phyloP scores from a whole-genome alignment of 805 yeast genomes.

The Lipomyces orientalis region DNA sequence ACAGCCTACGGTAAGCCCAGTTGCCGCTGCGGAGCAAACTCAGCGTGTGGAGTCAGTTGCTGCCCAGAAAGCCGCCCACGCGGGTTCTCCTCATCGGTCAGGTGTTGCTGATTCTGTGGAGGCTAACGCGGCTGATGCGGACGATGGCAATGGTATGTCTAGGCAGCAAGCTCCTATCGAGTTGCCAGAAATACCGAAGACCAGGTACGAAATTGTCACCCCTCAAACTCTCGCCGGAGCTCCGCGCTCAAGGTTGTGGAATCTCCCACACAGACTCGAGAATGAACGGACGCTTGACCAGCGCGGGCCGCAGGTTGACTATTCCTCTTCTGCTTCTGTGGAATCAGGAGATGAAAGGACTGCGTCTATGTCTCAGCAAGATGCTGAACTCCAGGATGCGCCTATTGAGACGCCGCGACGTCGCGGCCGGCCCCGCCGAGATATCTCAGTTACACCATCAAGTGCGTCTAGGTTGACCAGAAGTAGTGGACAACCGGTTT shows the following conservation, averaged over 20 bases:
- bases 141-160: background rate
- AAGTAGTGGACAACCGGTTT: background rate
- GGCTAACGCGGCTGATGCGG: background rate
- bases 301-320: background rate
- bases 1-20: conserved; percentile 13
- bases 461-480: background rate
- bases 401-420: background rate
- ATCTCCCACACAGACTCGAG: conserved; percentile 24
- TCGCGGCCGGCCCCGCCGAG: background rate
- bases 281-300: conserved; percentile 9
- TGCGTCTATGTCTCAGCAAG: background rate
- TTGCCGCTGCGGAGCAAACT: background rate
- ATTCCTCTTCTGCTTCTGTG: background rate
- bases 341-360: background rate
- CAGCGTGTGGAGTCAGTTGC: background rate
- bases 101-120: background rate
- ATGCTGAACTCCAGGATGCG: background rate
- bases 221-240: conserved; percentile 24
- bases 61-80: background rate
- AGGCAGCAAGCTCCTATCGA: background rate
- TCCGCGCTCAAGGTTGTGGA: conserved; percentile 22
- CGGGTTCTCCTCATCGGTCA: background rate
- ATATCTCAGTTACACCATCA: background rate
- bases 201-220: conserved; percentile 22
- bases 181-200: conserved; percentile 13